A percentile compares a stretch with the other conserved stretches of the same genome.
phyloP scores from a whole-genome alignment of 768 basidiomycete genomes.

The Russula ochroleuca region DNA sequence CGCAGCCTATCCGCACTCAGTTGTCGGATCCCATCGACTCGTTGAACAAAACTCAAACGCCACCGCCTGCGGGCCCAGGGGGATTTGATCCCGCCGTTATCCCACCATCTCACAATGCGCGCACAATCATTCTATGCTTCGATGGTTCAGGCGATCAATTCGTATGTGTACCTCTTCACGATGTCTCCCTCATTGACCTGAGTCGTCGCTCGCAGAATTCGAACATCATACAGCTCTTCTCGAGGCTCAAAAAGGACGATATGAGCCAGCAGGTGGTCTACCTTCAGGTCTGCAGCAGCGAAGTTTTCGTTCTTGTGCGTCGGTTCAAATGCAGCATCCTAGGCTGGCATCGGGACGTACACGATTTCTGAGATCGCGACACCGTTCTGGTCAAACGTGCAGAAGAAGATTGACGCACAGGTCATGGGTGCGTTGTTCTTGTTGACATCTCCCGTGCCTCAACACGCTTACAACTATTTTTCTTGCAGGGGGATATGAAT shows the following conservation, averaged over 20 bases:
- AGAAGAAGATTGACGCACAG: conserved; percentile 58
- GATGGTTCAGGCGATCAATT: conserved; percentile 65
- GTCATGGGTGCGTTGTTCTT: conserved; percentile 53
- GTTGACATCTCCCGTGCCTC: not conserved
- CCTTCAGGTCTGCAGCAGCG: conserved; percentile 50
- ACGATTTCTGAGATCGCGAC: conserved; percentile 59
- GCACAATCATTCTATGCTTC: conserved; percentile 70
- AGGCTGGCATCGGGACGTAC: conserved; percentile 75
- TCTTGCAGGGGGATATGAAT: conserved; percentile 63
- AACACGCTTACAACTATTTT: not conserved
- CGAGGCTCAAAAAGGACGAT: conserved; percentile 66
- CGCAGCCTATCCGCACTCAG: not conserved
- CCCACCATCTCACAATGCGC: conserved; percentile 28
- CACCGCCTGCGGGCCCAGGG: not conserved
- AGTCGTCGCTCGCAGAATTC: conserved; percentile 49
- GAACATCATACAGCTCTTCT: conserved; percentile 64
- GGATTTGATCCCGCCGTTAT: conserved; percentile 25
- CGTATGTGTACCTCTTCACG: conserved; percentile 36
- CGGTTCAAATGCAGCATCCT: not conserved
- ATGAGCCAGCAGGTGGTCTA: conserved; percentile 61
- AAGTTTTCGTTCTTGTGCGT: not conserved
- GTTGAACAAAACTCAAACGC: not conserved
- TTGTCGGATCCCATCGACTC: not conserved
- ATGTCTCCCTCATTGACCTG: not conserved
- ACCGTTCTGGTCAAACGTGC: conserved; percentile 49